Percentiles rank a stretch among this genome's conserved stretches.
phyloP scores from a whole-genome alignment of 345 rosid genomes.

The Crucihimalaya himalaica region DNA sequence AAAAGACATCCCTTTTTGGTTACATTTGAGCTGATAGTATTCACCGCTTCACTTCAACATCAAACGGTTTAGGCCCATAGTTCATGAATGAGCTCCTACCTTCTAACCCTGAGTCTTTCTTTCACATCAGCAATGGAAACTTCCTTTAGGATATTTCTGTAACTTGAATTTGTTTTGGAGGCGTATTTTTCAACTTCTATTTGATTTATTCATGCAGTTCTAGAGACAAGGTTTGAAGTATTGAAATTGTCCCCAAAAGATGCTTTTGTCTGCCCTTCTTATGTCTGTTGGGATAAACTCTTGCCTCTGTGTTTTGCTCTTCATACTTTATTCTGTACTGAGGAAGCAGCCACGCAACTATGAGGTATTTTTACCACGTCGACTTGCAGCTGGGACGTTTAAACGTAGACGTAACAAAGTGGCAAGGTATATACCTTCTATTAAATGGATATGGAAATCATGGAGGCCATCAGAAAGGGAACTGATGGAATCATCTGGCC shows the following conservation, averaged over 20 bases:
- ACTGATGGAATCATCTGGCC: slow-evolving; percentile 62
- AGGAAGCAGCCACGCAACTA: slow-evolving; percentile 74
- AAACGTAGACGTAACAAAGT: slow-evolving; percentile 59
- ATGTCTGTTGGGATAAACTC: slow-evolving; percentile 90
- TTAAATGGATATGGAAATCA: slow-evolving; percentile 81
- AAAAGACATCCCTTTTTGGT: too few relatives aligned
- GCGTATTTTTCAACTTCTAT: background rate
- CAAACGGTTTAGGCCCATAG: too few relatives aligned
- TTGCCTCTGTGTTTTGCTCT: slow-evolving; percentile 69
- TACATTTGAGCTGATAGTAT: too few relatives aligned
- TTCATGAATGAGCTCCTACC: too few relatives aligned
- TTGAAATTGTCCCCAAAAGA: slow-evolving; percentile 37
- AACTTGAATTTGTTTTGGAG: background rate
- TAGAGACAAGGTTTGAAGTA: slow-evolving; percentile 23
- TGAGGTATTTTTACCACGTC: slow-evolving; percentile 76
- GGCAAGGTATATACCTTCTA: slow-evolving; percentile 74
- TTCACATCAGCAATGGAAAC: too few relatives aligned
- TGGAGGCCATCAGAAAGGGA: slow-evolving; percentile 76
- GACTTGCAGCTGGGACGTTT: slow-evolving; percentile 63
- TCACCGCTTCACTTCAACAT: too few relatives aligned
- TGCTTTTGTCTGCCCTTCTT: slow-evolving; percentile 91
- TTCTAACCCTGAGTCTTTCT: too few relatives aligned
- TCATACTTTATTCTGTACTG: slow-evolving; percentile 70
- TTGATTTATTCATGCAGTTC: slow-evolving; percentile 18
- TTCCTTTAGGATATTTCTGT: too few relatives aligned